These are phyloP conservation scores for Bretschneidera sinensis DNA, from an alignment of 345 rosid species.

Conservation along the genomic window DNA sequence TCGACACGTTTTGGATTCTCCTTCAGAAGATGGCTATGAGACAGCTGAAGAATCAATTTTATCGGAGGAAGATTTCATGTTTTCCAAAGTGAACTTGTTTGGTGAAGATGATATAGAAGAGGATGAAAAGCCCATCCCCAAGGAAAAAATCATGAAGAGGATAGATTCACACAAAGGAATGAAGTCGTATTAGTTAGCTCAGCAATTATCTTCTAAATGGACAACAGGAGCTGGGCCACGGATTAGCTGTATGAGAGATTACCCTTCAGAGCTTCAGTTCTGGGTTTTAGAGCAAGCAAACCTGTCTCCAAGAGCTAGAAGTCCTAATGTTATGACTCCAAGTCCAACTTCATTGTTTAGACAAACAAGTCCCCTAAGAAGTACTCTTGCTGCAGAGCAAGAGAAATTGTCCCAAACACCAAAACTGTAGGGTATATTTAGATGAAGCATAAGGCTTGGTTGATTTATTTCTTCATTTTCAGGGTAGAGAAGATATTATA, in stretches of 20 bases:
- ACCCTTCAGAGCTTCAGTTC: constrained; percentile 75
- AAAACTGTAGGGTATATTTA: constrained; percentile 6
- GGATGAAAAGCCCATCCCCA: constrained; percentile 45
- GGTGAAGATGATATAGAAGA: constrained; percentile 53
- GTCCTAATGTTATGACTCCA: constrained; percentile 1
- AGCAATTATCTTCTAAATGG: constrained; percentile 74
- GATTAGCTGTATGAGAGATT: constrained; percentile 94
- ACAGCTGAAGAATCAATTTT: constrained; percentile 64
- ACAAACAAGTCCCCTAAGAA: constrained; percentile 18
- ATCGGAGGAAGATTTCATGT: constrained; percentile 66
- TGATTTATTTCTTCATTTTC: not conserved
- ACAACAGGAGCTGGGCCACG: constrained; percentile 92
- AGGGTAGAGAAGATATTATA: constrained; percentile 11
- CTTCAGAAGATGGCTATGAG: constrained; percentile 64
- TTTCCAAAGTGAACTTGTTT: constrained; percentile 51
- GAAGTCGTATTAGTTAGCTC: constrained; percentile 72
- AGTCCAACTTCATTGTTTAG: constrained; percentile 16
- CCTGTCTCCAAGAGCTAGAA: constrained; percentile 61
- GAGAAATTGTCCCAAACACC: constrained; percentile 8
- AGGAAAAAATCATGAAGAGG: constrained; percentile 68
- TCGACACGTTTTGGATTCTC: constrained; percentile 19
- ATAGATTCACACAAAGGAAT: constrained; percentile 75
- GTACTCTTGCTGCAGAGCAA: constrained; percentile 20
- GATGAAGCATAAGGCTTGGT: constrained; percentile 4
- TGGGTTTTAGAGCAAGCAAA: constrained; percentile 63